Evolutionary conservation across 768 basidiomycete genomes (phyloP).

Genomic region (Pisolithus orientalis): DNA sequence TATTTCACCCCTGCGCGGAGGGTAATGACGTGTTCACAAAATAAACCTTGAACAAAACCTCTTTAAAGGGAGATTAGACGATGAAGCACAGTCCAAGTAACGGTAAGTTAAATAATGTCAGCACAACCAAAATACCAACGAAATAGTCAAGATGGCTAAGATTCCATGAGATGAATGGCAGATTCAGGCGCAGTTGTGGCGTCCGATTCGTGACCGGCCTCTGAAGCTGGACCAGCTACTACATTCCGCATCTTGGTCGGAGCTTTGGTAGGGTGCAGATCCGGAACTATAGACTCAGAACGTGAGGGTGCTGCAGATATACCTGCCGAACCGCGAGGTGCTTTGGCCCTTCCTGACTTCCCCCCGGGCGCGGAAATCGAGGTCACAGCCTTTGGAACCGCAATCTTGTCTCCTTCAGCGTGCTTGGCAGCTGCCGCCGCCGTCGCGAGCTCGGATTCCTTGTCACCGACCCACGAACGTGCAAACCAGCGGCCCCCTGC

Average conservation of each 20-base stretch:
- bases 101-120: background rate
- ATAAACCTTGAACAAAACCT: too few relatives aligned
- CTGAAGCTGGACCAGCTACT: constrained; percentile 45
- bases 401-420: constrained; percentile 23
- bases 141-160: constrained; percentile 11
- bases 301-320: constrained; percentile 52
- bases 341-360: constrained; percentile 39
- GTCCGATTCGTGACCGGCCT: constrained; percentile 46
- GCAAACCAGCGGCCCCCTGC: constrained; percentile 81
- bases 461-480: constrained; percentile 78
- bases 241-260: constrained; percentile 66
- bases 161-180: constrained; percentile 9
- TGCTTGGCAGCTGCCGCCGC: constrained; percentile 24
- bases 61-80: too few relatives aligned
- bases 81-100: too few relatives aligned
- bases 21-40: constrained; percentile 2
- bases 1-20: constrained; percentile 13
- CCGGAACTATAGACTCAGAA: constrained; percentile 47
- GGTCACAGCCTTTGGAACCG: constrained; percentile 31
- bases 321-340: constrained; percentile 28
- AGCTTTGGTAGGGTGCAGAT: constrained; percentile 38
- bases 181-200: constrained; percentile 15
- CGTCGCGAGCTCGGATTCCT: constrained; percentile 60
- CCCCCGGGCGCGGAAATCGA: constrained; percentile 45
- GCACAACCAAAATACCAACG: constrained; percentile 7